A percentile compares a stretch with the other conserved stretches of the same genome.
Conservation (phyloP, 108 stramenopile genomes). For the Nitzschia palea region DNA sequence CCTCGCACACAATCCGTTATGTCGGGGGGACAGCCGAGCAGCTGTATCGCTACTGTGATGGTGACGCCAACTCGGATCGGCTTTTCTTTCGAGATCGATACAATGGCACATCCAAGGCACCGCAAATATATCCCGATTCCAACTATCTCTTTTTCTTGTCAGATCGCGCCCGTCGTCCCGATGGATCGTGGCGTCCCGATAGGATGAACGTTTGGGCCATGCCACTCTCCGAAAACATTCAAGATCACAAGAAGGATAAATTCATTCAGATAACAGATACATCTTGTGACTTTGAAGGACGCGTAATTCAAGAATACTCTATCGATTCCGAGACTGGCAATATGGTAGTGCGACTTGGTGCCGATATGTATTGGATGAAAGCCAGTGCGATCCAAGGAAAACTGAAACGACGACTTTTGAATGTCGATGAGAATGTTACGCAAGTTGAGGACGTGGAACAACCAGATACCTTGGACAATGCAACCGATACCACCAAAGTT, state of each 20-base stretch:
- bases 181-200: slow-evolving; percentile 39
- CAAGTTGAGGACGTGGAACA: not conserved
- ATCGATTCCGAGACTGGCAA: slow-evolving; percentile 45
- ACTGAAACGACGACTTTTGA: not conserved
- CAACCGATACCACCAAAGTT: slow-evolving; percentile 15
- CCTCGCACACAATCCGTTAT: slow-evolving; percentile 47
- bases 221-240: slow-evolving; percentile 22
- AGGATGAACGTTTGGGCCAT: slow-evolving; percentile 73
- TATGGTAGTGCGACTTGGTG: slow-evolving; percentile 62
- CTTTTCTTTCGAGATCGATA: slow-evolving; percentile 34
- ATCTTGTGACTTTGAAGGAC: slow-evolving; percentile 61
- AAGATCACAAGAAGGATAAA: slow-evolving; percentile 6
- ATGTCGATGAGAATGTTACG: not conserved
- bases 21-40: slow-evolving; percentile 74
- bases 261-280: slow-evolving; percentile 49
- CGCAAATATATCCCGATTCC: slow-evolving; percentile 35
- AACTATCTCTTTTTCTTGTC: slow-evolving; percentile 60
- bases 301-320: slow-evolving; percentile 53
- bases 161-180: slow-evolving; percentile 35
- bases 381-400: slow-evolving; percentile 19
- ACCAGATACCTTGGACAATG: not conserved
- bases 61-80: slow-evolving; percentile 16
- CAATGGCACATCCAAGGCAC: slow-evolving; percentile 64
- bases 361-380: slow-evolving; percentile 58
- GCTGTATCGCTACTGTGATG: slow-evolving; percentile 64